These are phyloP conservation scores for Neofusicoccum umdonicola DNA, from an alignment of 2,329 filamentous ascomycete genomes.

Conservation along the genomic window DNA sequence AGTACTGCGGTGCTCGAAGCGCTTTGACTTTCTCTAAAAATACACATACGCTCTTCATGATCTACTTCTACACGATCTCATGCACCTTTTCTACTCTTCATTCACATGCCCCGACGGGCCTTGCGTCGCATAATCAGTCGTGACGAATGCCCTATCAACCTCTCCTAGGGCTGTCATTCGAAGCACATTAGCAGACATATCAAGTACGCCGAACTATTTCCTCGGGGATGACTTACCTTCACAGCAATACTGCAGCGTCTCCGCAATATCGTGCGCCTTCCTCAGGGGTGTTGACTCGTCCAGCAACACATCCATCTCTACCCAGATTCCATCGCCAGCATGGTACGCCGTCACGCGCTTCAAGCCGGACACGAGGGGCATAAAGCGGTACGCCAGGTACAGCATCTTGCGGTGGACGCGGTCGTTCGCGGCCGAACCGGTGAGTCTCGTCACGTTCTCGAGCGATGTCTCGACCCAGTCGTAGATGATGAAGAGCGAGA, in stretches of 20 bases:
- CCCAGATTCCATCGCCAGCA: conserved; percentile 62
- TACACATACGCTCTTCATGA: too few relatives aligned
- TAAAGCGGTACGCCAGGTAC: conserved; percentile 59
- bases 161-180: conserved; percentile 38
- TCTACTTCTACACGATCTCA: too few relatives aligned
- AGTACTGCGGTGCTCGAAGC: too few relatives aligned
- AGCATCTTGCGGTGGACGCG: conserved; percentile 56
- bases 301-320: conserved; percentile 61
- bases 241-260: conserved; percentile 62
- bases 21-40: too few relatives aligned
- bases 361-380: conserved; percentile 53
- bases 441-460: conserved; percentile 58
- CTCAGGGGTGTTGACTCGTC: conserved; percentile 53
- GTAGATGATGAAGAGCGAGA: conserved; percentile 67
- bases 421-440: conserved; percentile 56
- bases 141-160: conserved; percentile 54
- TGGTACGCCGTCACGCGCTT: conserved; percentile 60
- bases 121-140: conserved; percentile 46
- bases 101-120: conserved; percentile 44
- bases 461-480: conserved; percentile 65
- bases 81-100: conserved; percentile 12
- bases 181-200: neutral
- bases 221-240: conserved; percentile 42
- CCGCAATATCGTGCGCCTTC: conserved; percentile 58
- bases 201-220: conserved; percentile 26